Percentiles rank a stretch among this genome's conserved stretches.
Evolutionary conservation across 2,329 filamentous ascomycete genomes (phyloP).

Genomic region (Parastagonospora nodorum): DNA sequence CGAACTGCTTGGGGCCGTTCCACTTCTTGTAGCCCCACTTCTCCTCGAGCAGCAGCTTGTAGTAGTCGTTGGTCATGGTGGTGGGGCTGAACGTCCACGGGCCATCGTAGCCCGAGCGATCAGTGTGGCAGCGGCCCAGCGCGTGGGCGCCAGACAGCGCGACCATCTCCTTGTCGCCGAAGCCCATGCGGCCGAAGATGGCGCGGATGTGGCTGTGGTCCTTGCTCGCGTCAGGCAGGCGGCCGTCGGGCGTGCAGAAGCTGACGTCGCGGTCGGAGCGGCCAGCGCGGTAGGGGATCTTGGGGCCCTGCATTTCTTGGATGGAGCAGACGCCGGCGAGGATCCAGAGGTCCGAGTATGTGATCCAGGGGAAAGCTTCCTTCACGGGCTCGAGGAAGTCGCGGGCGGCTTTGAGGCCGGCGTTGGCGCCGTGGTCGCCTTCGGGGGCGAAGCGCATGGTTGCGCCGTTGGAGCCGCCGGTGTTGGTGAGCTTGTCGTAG

Average conservation of each 20-base stretch:
- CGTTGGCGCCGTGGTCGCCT: constrained; percentile 88
- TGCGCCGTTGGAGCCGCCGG: constrained; percentile 92
- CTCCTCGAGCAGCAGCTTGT: constrained; percentile 82
- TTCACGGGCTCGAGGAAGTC: constrained; percentile 95
- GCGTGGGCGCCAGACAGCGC: constrained; percentile 84
- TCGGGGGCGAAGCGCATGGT: constrained; percentile 96
- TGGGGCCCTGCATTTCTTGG: constrained; percentile 93
- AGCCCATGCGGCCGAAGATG: constrained; percentile 97
- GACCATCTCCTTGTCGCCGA: constrained; percentile 96
- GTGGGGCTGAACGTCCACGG: constrained; percentile 78
- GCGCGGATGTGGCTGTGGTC: constrained; percentile 78
- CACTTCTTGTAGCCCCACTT: constrained; percentile 98
- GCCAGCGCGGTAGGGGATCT: constrained; percentile 86
- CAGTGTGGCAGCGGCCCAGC: constrained; percentile 84
- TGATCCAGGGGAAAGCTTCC: constrained; percentile 89
- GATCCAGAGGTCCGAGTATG: constrained; percentile 96
- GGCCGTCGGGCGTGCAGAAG: constrained; percentile 92
- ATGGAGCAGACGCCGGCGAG: constrained; percentile 82
- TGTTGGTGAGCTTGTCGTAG: constrained; percentile 84
- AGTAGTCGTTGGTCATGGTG: constrained; percentile 94
- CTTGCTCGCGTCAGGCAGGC: constrained; percentile 81
- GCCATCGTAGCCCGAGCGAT: constrained; percentile 88
- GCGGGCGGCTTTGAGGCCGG: constrained; percentile 82
- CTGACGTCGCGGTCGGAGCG: constrained; percentile 77
- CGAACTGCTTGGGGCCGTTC: constrained; percentile 88